Base-by-base conservation (phyloP, 2,329 filamentous ascomycete species). In the Aspergillus tanneri region DNA sequence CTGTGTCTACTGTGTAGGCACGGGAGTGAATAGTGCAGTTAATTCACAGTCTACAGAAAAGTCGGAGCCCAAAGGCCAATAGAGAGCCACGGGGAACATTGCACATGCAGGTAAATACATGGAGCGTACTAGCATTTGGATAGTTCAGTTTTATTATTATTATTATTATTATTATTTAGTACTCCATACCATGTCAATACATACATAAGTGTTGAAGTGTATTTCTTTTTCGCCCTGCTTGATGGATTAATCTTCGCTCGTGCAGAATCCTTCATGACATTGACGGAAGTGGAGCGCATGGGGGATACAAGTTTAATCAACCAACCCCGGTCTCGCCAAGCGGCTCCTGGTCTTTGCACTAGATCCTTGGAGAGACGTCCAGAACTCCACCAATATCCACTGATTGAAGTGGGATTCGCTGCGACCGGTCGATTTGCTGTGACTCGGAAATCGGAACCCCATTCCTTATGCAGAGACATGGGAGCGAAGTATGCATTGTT, bases 211-310 rank as follows among this genome's bases (percentile, higher is more conserved):
- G n/a, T n/a, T n/a, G n/a, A n/a, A n/a, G n/a, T n/a, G n/a, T n/a
- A n/a, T 32, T 12, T 32, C 16, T 6, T 32, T 32, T 44, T 36
- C 25, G 19, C 19, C 25, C 32, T 18, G 30, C 42, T n/a, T 25
- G 30, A 24, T n/a, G 25, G 32, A 36, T 34, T 44, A 16, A 37
- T 34, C 21, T 7, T n/a, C 14, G 42, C 42, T 44, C 42, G 42
- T 36, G 41, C 41, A 43, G 41, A 43, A 44, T 44, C 27, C 40
- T 23, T 19, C n/a, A 18, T 32, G 39, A 28, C 18, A 25, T 43
- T 25, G 25, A 30, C 24, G 24, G 5, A 19, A 28, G 42, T 37
- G 32, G 42, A 21, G 42, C 21, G 32, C 32, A 37, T 32, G 32
- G 28, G 32, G 14, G 23, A 16, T 23, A 35, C 30, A 34, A 18